These are phyloP conservation scores for Whalleya microplaca DNA, from an alignment of 2,329 filamentous ascomycete species.

Conservation along the genomic window DNA sequence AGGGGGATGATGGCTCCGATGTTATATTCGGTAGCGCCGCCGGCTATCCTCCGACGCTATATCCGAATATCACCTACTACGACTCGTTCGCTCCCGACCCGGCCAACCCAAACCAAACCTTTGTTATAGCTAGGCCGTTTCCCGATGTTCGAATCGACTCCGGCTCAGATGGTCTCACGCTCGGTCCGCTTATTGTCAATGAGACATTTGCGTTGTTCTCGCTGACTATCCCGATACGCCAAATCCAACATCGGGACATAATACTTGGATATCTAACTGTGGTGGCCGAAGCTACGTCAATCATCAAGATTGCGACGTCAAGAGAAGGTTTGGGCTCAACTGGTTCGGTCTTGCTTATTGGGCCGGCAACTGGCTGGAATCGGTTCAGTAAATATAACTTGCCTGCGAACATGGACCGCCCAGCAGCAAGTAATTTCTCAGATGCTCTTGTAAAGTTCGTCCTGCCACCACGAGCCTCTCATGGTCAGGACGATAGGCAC, in stretches of 20 bases:
- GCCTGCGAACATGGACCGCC: slow-evolving; percentile 52
- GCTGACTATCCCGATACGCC: slow-evolving; percentile 77
- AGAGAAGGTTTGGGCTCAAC: slow-evolving; percentile 71
- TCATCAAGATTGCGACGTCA: slow-evolving; percentile 65
- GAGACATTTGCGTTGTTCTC: slow-evolving; percentile 76
- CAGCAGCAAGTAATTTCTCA: slow-evolving; percentile 42
- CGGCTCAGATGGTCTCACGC: slow-evolving; percentile 62
- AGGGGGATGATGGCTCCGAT: slow-evolving; percentile 57
- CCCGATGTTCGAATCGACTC: slow-evolving; percentile 53
- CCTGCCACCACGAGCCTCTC: slow-evolving; percentile 55
- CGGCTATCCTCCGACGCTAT: slow-evolving; percentile 75
- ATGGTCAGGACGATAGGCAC: slow-evolving; percentile 53
- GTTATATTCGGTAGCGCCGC: slow-evolving; percentile 64
- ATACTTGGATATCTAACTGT: slow-evolving; percentile 85
- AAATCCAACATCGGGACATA: slow-evolving; percentile 62
- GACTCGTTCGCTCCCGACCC: slow-evolving; percentile 47
- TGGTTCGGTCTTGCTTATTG: slow-evolving; percentile 72
- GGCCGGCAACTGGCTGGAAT: slow-evolving; percentile 69
- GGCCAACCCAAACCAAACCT: slow-evolving; percentile 45
- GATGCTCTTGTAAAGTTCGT: slow-evolving; percentile 59
- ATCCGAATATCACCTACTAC: slow-evolving; percentile 76
- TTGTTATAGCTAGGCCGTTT: slow-evolving; percentile 53
- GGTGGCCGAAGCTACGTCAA: slow-evolving; percentile 68
- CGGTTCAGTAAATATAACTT: slow-evolving; percentile 54
- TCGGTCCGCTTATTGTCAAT: slow-evolving; percentile 78